Percentiles rank a stretch among this genome's conserved stretches.
Conservation (phyloP, 2,329 filamentous ascomycete species). For the Saccharata proteae region DNA sequence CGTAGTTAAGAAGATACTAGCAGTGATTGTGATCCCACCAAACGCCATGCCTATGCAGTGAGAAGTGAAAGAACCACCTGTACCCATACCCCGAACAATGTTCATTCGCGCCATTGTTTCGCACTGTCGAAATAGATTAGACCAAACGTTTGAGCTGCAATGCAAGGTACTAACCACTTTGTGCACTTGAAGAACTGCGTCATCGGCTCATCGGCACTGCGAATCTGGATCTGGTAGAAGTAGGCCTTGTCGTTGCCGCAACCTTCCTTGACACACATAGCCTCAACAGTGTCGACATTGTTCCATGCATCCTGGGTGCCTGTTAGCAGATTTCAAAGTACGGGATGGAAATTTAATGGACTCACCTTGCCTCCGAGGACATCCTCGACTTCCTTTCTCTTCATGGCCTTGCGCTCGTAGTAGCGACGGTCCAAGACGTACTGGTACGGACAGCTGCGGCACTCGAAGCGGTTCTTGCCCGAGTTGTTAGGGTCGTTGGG, state of each 20-base stretch:
- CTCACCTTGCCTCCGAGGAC: conserved; percentile 81
- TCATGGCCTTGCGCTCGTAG: conserved; percentile 69
- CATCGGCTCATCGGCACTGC: conserved; percentile 97
- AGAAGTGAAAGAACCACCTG: too few relatives aligned
- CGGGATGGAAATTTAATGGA: too few relatives aligned
- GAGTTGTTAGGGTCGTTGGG: conserved; percentile 15
- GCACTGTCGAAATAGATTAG: conserved; percentile 9
- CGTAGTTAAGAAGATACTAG: too few relatives aligned
- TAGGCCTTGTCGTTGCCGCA: conserved; percentile 80
- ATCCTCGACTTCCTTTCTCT: conserved; percentile 77
- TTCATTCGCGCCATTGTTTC: too few relatives aligned
- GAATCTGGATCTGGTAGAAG: conserved; percentile 94
- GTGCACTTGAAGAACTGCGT: conserved; percentile 80
- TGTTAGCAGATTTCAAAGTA: too few relatives aligned
- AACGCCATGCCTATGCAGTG: too few relatives aligned
- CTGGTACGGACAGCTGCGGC: conserved; percentile 89
- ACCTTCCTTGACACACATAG: conserved; percentile 45
- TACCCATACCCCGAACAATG: too few relatives aligned
- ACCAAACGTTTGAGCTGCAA: not conserved
- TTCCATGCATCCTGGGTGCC: conserved; percentile 87
- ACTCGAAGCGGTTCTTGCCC: conserved; percentile 72
- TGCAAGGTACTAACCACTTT: too few relatives aligned
- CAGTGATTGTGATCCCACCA: too few relatives aligned
- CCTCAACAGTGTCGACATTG: conserved; percentile 71
- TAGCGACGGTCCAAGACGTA: conserved; percentile 68